phyloP scores from a whole-genome alignment of 2,329 filamentous ascomycete species.

The Botrytis fragariae region DNA sequence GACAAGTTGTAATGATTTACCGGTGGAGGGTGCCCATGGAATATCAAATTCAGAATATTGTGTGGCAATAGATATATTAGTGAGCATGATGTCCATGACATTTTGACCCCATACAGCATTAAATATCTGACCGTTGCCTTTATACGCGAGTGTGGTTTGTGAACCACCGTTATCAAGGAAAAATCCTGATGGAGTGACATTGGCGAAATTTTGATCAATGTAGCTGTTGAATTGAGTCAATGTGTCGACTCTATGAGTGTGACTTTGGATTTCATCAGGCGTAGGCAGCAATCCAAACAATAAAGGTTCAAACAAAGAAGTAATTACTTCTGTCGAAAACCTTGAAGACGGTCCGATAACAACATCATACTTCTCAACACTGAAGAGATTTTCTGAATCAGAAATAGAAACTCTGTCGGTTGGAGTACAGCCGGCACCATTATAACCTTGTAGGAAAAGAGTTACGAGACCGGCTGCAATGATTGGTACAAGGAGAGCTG shows the following conservation, averaged over 20 bases:
- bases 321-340: slow-evolving; percentile 38
- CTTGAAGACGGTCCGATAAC: slow-evolving; percentile 47
- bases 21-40: slow-evolving; percentile 66
- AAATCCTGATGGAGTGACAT: slow-evolving; percentile 74
- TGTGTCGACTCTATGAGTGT: slow-evolving; percentile 52
- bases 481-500: slow-evolving; percentile 75
- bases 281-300: slow-evolving; percentile 27
- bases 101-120: slow-evolving; percentile 63
- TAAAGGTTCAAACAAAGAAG: slow-evolving; percentile 30
- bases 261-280: slow-evolving; percentile 23
- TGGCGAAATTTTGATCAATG: slow-evolving; percentile 60
- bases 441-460: slow-evolving; percentile 64
- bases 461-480: slow-evolving; percentile 76
- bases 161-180: slow-evolving; percentile 65
- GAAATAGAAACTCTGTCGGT: slow-evolving; percentile 46
- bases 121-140: slow-evolving; percentile 58
- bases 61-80: slow-evolving; percentile 66
- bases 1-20: slow-evolving; percentile 73
- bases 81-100: slow-evolving; percentile 62
- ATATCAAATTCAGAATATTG: slow-evolving; percentile 73
- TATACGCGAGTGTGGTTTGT: slow-evolving; percentile 67
- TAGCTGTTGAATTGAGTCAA: slow-evolving; percentile 66
- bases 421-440: slow-evolving; percentile 52
- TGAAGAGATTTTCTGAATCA: slow-evolving; percentile 31
- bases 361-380: slow-evolving; percentile 30